Conservation (phyloP, 371 early-diverging fungal genomes). For the Rhizopus stolonifer region DNA sequence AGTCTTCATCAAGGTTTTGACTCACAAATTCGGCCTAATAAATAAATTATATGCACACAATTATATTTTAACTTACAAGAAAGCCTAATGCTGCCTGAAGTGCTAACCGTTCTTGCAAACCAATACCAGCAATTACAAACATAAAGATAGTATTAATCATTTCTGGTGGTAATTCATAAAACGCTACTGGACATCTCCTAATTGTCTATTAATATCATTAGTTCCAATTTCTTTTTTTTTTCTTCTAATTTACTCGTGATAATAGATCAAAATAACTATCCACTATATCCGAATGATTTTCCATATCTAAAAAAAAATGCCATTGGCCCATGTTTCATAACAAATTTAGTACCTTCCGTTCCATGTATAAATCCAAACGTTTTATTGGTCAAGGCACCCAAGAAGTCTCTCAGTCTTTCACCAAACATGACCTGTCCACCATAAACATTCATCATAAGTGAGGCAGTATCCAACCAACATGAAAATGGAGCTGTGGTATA, state of each 20-base stretch:
- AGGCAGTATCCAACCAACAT: slow-evolving; percentile 59
- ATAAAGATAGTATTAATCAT: slow-evolving; percentile 51
- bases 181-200: slow-evolving; percentile 53
- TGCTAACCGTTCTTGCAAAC: slow-evolving; percentile 62
- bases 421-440: slow-evolving; percentile 45
- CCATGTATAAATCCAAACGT: slow-evolving; percentile 55
- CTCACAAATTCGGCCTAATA: slow-evolving; percentile 54
- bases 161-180: slow-evolving; percentile 52
- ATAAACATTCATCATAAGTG: slow-evolving; percentile 56
- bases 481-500: slow-evolving; percentile 45
- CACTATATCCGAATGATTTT: slow-evolving; percentile 36
- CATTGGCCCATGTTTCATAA: not conserved
- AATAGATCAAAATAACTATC: slow-evolving; percentile 53
- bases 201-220: slow-evolving; percentile 36
- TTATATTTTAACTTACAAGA: slow-evolving; percentile 42
- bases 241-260: slow-evolving; percentile 41
- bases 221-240: not conserved
- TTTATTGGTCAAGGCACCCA: slow-evolving; percentile 38
- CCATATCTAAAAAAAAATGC: slow-evolving; percentile 39
- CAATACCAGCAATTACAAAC: slow-evolving; percentile 58
- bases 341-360: slow-evolving; percentile 55
- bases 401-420: slow-evolving; percentile 40
- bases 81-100: slow-evolving; percentile 59
- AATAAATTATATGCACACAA: slow-evolving; percentile 2
- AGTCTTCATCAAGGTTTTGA: slow-evolving; percentile 44